Percentiles rank a stretch among this genome's conserved stretches.
Evolutionary conservation across 2,329 filamentous ascomycete genomes (phyloP).

Genomic region (Pseudogymnoascus verrucosus): DNA sequence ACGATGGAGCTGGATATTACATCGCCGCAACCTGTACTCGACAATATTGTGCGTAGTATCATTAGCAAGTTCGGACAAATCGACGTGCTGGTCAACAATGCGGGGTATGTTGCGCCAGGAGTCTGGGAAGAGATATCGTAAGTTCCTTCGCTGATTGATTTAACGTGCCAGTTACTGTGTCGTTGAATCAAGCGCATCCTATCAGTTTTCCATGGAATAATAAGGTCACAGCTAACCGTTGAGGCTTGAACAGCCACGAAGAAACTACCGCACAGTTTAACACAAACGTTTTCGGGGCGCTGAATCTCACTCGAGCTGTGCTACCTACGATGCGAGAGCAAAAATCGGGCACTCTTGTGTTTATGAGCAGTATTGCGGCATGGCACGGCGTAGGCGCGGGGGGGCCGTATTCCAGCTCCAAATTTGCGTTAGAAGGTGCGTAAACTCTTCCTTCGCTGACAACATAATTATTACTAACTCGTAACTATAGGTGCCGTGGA

Average conservation of each 20-base stretch:
- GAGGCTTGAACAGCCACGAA: slow-evolving; percentile 11
- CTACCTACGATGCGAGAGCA: slow-evolving; percentile 39
- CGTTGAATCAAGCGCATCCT: neutral
- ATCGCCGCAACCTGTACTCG: slow-evolving; percentile 27
- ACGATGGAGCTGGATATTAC: neutral
- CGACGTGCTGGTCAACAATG: slow-evolving; percentile 96
- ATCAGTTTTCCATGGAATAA: neutral
- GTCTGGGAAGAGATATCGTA: neutral
- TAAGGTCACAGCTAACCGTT: neutral
- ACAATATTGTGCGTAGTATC: slow-evolving; percentile 80
- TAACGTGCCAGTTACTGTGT: neutral
- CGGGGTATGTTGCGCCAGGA: slow-evolving; percentile 41
- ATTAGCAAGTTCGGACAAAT: slow-evolving; percentile 90
- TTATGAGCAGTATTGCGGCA: slow-evolving; percentile 14
- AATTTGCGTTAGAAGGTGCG: slow-evolving; percentile 18
- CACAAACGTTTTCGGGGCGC: slow-evolving; percentile 46
- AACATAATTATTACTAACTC: slow-evolving; percentile 1
- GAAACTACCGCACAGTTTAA: slow-evolving; percentile 31
- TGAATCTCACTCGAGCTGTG: slow-evolving; percentile 41
- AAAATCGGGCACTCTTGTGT: slow-evolving; percentile 29
- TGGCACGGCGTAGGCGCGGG: slow-evolving; percentile 12
- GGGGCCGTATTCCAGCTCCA: slow-evolving; percentile 13
- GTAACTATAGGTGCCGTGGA: slow-evolving; percentile 12
- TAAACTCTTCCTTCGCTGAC: neutral
- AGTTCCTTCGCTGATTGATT: neutral